Conservation (phyloP, 2,329 filamentous ascomycete species). For the Paecilomyces sp. region DNA sequence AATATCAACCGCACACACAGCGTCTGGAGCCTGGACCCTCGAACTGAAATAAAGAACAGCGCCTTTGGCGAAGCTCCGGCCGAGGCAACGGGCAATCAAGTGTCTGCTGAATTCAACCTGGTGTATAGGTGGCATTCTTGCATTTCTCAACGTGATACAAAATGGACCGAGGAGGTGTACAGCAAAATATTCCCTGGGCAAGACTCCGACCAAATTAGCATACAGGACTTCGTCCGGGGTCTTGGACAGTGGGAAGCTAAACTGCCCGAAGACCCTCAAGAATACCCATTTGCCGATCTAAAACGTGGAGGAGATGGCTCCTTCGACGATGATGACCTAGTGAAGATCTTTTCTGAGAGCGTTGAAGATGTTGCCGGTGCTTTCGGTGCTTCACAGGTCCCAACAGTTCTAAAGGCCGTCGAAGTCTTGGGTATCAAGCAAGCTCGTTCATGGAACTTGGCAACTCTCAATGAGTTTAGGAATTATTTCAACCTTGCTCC, state of each 20-base stretch:
- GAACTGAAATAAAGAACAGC: conserved; percentile 49
- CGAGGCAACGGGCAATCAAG: conserved; percentile 58
- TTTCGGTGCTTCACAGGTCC: conserved; percentile 55
- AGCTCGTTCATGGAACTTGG: conserved; percentile 50
- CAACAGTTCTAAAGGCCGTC: conserved; percentile 51
- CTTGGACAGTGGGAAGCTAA: conserved; percentile 35
- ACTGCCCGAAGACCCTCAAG: conserved; percentile 38
- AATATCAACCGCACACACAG: conserved; percentile 54
- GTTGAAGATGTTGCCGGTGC: conserved; percentile 55
- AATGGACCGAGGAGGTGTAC: conserved; percentile 54
- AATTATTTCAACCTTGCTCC: conserved; percentile 12
- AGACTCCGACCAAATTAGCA: conserved; percentile 6
- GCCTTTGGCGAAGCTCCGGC: conserved; percentile 39
- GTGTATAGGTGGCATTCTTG: conserved; percentile 60
- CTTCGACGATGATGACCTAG: conserved; percentile 54
- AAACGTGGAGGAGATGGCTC: conserved; percentile 43
- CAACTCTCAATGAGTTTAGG: conserved; percentile 14
- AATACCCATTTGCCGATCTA: conserved; percentile 44
- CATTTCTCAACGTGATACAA: conserved; percentile 54
- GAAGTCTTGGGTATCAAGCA: conserved; percentile 58
- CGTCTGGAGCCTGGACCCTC: conserved; percentile 58
- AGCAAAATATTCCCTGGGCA: conserved; percentile 37
- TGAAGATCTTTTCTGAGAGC: conserved; percentile 47
- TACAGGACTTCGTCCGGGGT: conserved; percentile 26
- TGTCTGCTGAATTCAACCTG: conserved; percentile 62